phyloP scores from a whole-genome alignment of 768 basidiomycete species.

The Asterophora parasitica region DNA sequence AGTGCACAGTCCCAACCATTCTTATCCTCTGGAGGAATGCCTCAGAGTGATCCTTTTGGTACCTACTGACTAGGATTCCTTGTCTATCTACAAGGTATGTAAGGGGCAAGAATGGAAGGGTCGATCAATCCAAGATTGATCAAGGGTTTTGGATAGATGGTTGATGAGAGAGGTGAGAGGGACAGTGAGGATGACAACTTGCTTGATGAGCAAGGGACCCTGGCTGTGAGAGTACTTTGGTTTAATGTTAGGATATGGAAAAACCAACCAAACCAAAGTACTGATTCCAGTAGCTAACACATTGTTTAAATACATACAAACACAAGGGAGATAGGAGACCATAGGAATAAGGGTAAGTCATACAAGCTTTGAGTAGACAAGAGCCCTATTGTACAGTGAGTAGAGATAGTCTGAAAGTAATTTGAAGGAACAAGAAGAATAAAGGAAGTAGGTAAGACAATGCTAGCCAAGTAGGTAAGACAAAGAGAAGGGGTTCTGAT shows the following conservation, averaged over 20 bases:
- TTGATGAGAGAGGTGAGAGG: not conserved
- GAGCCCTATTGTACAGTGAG: too few relatives aligned
- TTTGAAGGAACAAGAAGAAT: too few relatives aligned
- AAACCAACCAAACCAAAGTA: too few relatives aligned
- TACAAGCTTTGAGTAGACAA: too few relatives aligned
- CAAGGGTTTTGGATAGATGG: not conserved
- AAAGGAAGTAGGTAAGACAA: too few relatives aligned
- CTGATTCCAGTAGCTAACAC: too few relatives aligned
- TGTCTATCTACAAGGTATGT: not conserved
- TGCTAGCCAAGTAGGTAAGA: too few relatives aligned
- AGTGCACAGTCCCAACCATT: constrained; percentile 4
- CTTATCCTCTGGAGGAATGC: constrained; percentile 2
- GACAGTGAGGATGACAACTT: not conserved
- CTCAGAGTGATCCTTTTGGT: constrained; percentile 1
- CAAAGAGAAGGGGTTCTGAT: too few relatives aligned
- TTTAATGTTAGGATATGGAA: not conserved
- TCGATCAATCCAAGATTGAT: not conserved
- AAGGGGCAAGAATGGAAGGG: not conserved
- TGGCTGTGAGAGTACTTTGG: not conserved
- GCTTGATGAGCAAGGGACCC: not conserved
- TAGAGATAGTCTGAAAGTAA: too few relatives aligned
- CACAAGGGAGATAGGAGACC: too few relatives aligned
- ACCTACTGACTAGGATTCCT: constrained; percentile 3
- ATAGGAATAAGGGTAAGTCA: too few relatives aligned
- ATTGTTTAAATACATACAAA: too few relatives aligned